Conservation (phyloP, 768 basidiomycete species). For the Suillus hirtellus region DNA sequence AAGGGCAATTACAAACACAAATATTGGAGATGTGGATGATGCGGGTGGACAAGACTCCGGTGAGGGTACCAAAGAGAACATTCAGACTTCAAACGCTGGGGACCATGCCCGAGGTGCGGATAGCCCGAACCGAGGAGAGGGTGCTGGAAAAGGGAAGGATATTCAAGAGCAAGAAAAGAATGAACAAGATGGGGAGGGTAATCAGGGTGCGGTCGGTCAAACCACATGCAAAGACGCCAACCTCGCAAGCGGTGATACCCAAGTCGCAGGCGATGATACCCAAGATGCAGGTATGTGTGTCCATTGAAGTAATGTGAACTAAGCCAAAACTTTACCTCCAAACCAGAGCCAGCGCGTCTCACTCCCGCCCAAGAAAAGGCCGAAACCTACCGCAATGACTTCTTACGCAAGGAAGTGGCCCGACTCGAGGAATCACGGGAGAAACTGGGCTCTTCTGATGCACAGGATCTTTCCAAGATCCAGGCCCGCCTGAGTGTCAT, state of each 20-base stretch:
- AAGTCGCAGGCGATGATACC: not conserved
- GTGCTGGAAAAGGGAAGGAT: not conserved
- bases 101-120: too few species aligned
- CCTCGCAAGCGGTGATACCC: not conserved
- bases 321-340: not conserved
- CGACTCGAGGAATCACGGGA: not conserved
- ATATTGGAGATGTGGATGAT: not conserved
- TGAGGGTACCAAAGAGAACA: not conserved
- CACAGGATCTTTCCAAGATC: not conserved
- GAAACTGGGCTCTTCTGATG: not conserved
- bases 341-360: not conserved
- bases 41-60: too few species aligned
- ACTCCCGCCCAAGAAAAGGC: not conserved
- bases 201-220: not conserved
- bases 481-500: not conserved
- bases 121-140: not conserved
- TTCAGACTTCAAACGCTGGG: not conserved
- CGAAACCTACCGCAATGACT: not conserved
- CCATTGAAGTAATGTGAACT: not conserved
- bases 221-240: not conserved
- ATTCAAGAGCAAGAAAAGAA: not conserved
- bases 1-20: not conserved
- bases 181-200: not conserved
- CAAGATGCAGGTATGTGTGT: not conserved
- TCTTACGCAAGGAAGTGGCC: not conserved